phyloP scores from a whole-genome alignment of 345 rosid species.

The Dimocarpus longan region DNA sequence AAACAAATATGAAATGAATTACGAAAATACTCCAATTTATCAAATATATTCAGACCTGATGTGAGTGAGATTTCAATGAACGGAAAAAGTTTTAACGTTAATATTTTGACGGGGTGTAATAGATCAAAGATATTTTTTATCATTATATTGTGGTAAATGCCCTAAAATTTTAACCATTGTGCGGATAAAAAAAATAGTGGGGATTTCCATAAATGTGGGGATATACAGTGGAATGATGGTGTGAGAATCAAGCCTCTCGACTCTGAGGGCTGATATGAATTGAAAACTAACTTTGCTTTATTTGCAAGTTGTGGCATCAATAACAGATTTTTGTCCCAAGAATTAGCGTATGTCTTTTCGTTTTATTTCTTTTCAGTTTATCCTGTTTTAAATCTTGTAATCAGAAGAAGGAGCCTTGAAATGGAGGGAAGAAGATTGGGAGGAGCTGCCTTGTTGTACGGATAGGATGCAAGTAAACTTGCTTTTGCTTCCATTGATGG shows the following conservation, averaged over 20 bases:
- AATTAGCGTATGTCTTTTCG: neutral
- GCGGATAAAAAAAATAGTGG: too few species aligned
- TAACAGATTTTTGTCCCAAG: constrained; percentile 19
- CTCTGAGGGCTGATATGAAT: neutral
- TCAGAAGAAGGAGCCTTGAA: neutral
- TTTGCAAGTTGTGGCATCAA: constrained; percentile 38
- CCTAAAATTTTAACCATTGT: too few species aligned
- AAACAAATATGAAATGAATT: too few species aligned
- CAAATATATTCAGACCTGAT: too few species aligned
- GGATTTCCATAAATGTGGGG: constrained; percentile 16
- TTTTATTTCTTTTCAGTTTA: neutral
- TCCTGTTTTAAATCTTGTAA: constrained; percentile 6
- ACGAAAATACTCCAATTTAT: too few species aligned
- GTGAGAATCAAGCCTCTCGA: neutral
- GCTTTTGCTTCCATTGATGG: neutral
- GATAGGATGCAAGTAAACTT: neutral
- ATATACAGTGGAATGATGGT: neutral
- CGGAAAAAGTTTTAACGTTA: too few species aligned
- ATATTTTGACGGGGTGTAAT: too few species aligned
- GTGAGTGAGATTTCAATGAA: too few species aligned
- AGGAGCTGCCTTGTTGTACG: neutral
- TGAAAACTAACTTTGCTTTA: constrained; percentile 36
- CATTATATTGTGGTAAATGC: too few species aligned
- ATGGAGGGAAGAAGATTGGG: constrained; percentile 16
- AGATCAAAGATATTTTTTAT: too few species aligned